Evolutionary conservation across 2,329 filamentous ascomycete species (phyloP), one percentile per base, ranked within the genome.

Genomic region (Elsinoe arachidis): DNA sequence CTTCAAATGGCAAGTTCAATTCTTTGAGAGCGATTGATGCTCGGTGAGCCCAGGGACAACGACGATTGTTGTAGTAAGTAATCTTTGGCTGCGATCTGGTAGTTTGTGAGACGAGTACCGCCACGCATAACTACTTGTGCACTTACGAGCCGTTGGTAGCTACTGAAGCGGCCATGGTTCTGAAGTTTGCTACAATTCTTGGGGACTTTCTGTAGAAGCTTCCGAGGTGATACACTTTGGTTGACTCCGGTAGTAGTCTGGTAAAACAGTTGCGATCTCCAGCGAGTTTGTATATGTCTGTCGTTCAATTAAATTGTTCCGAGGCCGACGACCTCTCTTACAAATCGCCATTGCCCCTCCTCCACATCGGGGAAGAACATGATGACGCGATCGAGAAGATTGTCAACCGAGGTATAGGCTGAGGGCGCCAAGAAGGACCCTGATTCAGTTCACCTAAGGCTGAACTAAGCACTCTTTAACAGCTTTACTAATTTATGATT

Each of bases 41-140:
- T 35, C 89, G 85, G 67, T 92, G 88, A 14, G 87, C 87, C 70
- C 80, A 90, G 19, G 86, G 86, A 68, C 86, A 90, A 52, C 63
- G 54, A 63, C 83, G 83, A 74, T 84, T 86, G 51, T 86, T 89
- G 73, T 90, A 90, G 41, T 88, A 74, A 33, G 74, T 84, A 68
- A 88, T 82, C 63, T 81, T 80, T 26, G 72, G 71, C 10, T 59
- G 43, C 10, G 54, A 30, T 26, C 38, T 55, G 11, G n/a, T 19
- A 23, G 15, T 1, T 15, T 6, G 17, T n/a, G 10, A 35, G n/a
- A 35, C 21, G 23, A 51, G 2, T 21, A 26, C 34, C 17, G 34
- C 15, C 33, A 37, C 17, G 15, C 33, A 9, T 10, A 7, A 26
- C 6, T 30, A 52, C 26, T 23, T 6, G n/a, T 14, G 34, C 21